Base-by-base conservation (phyloP, 2,329 filamentous ascomycete genomes). In the Neocatenulostroma microsporum region DNA sequence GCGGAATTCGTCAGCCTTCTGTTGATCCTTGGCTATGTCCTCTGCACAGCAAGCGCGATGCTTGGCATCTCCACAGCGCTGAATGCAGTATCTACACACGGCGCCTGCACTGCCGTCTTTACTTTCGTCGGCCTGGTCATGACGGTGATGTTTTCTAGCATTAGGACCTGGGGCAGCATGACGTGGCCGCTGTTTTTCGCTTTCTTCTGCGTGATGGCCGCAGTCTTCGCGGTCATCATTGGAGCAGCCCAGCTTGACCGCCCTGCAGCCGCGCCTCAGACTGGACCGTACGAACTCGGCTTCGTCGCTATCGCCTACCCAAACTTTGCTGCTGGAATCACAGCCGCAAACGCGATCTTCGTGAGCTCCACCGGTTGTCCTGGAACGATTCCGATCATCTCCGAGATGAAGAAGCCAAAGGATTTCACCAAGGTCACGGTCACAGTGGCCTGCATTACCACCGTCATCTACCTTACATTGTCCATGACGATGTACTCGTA, bases 381-480 rank as follows among this genome's bases (percentile, higher is more conserved):
- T n/a, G n/a, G n/a, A n/a, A n/a, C n/a, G n/a, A n/a, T n/a, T n/a
- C n/a, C n/a, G n/a, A n/a, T n/a, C n/a, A n/a, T 81, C 36, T 73
- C 71, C 0, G 78, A 82, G 59, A 82, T 82, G 76, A 64, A 61
- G 27, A 64, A 67, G 20, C 76, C 77, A 0, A 64, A 62, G 14
- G 73, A 79, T 46, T 81, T 73, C 55, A 68, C 67, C 41, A 79
- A 79, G 54, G 70, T 76, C 0, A 62, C 80, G 0, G 77, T 70
- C 49, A 55, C 70, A 11, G 76, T 72, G 55, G 77, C 78, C 74
- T 62, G 56, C n/a, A 56, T 80, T 34, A 73, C 77, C 4, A 72
- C 69, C 0, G 64, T 67, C 0, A 69, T 69, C 0, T 80, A 80
- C 49, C 62, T 78, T 9, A 66, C 68, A 21, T 76, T 79, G 51